Conservation (phyloP, 768 basidiomycete species). For the Crepidotus variabilis region DNA sequence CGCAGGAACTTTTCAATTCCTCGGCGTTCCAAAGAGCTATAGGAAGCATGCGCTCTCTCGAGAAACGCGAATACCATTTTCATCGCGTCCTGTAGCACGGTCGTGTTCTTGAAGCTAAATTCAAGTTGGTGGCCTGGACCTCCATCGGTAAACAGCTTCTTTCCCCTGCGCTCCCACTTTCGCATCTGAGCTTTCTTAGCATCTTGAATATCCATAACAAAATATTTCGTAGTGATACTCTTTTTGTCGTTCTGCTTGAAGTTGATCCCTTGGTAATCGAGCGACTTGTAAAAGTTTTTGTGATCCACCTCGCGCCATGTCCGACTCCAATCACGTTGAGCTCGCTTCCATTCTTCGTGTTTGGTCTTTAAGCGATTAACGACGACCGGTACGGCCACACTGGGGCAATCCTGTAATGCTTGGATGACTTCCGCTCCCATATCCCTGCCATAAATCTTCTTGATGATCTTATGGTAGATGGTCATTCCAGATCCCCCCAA, state of each 20-base stretch:
- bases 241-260: conserved; percentile 98
- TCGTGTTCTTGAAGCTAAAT: conserved; percentile 72
- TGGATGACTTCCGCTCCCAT: conserved; percentile 71
- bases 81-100: conserved; percentile 82
- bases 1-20: conserved; percentile 83
- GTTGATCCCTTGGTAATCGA: conserved; percentile 92
- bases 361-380: conserved; percentile 85
- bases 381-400: conserved; percentile 88
- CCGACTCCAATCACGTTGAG: conserved; percentile 92
- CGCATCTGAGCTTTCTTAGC: conserved; percentile 57
- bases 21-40: conserved; percentile 74
- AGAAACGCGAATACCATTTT: conserved; percentile 90
- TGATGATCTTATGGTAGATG: conserved; percentile 90
- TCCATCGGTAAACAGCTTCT: conserved; percentile 38
- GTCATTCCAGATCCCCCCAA: conserved; percentile 86
- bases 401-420: conserved; percentile 89
- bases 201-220: conserved; percentile 75
- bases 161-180: conserved; percentile 29
- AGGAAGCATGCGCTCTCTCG: conserved; percentile 77
- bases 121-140: conserved; percentile 70
- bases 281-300: conserved; percentile 96
- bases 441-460: conserved; percentile 89
- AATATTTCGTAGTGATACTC: conserved; percentile 77
- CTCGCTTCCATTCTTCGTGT: conserved; percentile 95
- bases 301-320: conserved; percentile 97